Percentiles rank a stretch among this genome's conserved stretches.
phyloP scores from a whole-genome alignment of 805 yeast species.

The Metschnikowia cerradonensis region DNA sequence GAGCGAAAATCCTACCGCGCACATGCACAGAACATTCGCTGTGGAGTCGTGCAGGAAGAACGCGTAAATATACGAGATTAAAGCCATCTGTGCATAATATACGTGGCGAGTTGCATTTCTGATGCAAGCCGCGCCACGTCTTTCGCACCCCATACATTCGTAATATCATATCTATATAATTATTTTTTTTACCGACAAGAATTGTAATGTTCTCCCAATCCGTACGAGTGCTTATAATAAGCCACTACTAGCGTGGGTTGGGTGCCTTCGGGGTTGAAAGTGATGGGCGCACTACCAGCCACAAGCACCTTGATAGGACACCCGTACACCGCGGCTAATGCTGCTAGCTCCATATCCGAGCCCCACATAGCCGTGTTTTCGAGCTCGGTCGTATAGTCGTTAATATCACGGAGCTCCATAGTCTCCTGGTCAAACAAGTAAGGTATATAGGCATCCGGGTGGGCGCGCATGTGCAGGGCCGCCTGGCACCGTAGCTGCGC shows the following conservation, averaged over 20 bases:
- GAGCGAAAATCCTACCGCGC: not conserved
- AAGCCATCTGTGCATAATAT: not conserved
- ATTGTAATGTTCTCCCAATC: slow-evolving; percentile 94
- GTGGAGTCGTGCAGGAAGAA: not conserved
- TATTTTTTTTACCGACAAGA: slow-evolving; percentile 38
- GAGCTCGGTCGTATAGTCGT: slow-evolving; percentile 63
- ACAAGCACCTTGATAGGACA: slow-evolving; percentile 74
- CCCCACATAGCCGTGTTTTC: slow-evolving; percentile 92
- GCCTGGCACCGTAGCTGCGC: slow-evolving; percentile 60
- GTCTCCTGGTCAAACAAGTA: slow-evolving; percentile 79
- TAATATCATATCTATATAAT: not conserved
- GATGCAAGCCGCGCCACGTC: not conserved
- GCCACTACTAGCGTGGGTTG: slow-evolving; percentile 63
- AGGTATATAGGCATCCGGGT: slow-evolving; percentile 73
- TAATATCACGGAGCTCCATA: slow-evolving; percentile 57
- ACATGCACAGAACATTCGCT: not conserved
- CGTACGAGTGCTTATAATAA: slow-evolving; percentile 78
- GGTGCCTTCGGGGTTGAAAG: slow-evolving; percentile 55
- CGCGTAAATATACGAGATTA: slow-evolving; percentile 3
- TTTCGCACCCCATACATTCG: not conserved
- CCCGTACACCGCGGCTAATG: slow-evolving; percentile 65
- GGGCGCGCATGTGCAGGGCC: slow-evolving; percentile 57
- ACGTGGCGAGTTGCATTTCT: not conserved
- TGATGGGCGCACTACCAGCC: slow-evolving; percentile 68
- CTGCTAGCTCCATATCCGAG: slow-evolving; percentile 86